phyloP scores from a whole-genome alignment of 2,329 filamentous ascomycete species.

The Fonsecaea nubica region DNA sequence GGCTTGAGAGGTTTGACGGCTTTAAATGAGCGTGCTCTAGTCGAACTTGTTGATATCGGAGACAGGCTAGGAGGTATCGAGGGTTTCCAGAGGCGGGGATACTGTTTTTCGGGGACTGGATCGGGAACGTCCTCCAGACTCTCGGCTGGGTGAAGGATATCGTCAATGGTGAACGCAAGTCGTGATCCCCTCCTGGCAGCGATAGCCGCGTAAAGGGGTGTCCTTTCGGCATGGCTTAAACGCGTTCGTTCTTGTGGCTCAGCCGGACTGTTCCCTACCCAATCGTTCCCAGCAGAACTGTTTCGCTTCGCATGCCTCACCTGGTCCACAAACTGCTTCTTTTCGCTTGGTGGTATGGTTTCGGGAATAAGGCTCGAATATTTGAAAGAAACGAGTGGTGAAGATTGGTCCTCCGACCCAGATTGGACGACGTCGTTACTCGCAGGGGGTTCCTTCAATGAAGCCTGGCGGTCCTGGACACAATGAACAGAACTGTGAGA shows the following conservation, averaged over 20 bases:
- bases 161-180: neutral
- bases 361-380: constrained; percentile 31
- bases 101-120: neutral
- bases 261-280: neutral
- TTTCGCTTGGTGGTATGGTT: constrained; percentile 22
- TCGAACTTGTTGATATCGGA: neutral
- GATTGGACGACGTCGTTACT: neutral
- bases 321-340: constrained; percentile 20
- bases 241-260: neutral
- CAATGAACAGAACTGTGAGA: neutral
- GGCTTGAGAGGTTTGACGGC: neutral
- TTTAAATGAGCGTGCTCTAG: neutral
- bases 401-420: neutral
- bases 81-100: constrained; percentile 13
- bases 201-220: neutral
- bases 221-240: neutral
- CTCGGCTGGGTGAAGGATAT: neutral
- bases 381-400: constrained; percentile 16
- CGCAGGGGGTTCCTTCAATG: neutral
- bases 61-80: neutral
- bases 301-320: neutral
- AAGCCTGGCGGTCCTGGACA: neutral
- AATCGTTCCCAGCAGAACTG: neutral
- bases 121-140: neutral
- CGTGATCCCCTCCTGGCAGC: neutral